Evolutionary conservation across 2,329 filamentous ascomycete genomes (phyloP).

Genomic region (Sarocladium oryzae): DNA sequence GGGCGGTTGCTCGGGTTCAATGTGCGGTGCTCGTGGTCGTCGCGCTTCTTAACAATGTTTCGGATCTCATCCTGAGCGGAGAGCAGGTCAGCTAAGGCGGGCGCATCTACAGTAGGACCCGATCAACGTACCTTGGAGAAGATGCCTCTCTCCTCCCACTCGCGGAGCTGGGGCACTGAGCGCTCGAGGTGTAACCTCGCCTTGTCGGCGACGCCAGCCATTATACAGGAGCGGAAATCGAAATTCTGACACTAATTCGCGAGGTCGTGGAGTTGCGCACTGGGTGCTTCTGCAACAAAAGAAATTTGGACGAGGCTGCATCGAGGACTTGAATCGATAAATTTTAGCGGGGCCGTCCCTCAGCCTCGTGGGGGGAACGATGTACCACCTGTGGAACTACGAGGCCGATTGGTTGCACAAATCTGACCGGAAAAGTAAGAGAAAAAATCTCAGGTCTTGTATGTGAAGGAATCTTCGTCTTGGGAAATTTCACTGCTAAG

Average conservation of each 20-base stretch:
- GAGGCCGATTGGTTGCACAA: too few relatives aligned
- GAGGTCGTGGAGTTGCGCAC: not conserved
- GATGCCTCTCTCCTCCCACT: constrained; percentile 86
- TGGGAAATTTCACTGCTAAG: too few relatives aligned
- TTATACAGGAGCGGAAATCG: constrained; percentile 27
- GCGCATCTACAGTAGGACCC: constrained; percentile 10
- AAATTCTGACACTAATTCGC: not conserved
- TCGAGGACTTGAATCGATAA: constrained; percentile 8
- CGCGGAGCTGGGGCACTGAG: constrained; percentile 83
- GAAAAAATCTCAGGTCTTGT: too few relatives aligned
- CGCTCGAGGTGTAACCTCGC: constrained; percentile 93
- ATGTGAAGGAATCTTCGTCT: too few relatives aligned
- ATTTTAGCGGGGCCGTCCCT: constrained; percentile 15
- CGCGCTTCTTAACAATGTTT: constrained; percentile 81
- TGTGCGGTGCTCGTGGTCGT: constrained; percentile 86
- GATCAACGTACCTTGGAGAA: constrained; percentile 62
- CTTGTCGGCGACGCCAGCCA: constrained; percentile 86
- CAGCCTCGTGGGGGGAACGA: constrained; percentile 11
- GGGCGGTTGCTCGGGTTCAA: constrained; percentile 73
- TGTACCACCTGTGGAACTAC: not conserved
- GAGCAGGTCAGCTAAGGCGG: not conserved
- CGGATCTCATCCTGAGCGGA: constrained; percentile 73
- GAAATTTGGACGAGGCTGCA: constrained; percentile 10
- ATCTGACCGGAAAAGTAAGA: too few relatives aligned
- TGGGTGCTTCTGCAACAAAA: constrained; percentile 11